Base-by-base conservation (phyloP, 1,139 yeast genomes). In the Blastobotrys persicus region DNA sequence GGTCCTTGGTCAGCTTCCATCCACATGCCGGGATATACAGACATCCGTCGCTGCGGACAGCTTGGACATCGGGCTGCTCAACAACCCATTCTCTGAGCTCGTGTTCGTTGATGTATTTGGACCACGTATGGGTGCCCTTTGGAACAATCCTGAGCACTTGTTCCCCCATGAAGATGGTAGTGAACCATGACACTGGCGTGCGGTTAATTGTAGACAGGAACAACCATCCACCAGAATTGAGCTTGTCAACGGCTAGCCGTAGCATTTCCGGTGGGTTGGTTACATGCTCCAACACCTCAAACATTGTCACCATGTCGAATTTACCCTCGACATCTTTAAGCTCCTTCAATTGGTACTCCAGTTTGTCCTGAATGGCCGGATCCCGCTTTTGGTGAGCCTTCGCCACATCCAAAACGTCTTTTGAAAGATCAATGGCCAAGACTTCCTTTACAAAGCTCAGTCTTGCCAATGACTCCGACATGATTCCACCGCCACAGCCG, bases 401-500 rank as follows among this genome's bases (percentile, higher is more conserved):
- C 1, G 98, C 98, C 2, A 91, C 95, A 50, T 77, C 78, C 13
- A 92, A 64, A 6, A 91, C 96, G 42, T 88, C 95, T 0, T 77
- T 73, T 0, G 97, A 86, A 59, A 92, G 75, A 67, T 92, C 98
- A 45, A 92, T 80, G 1, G 96, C 99, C 47, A 74, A 74, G 2
- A 92, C 97, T 5, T 39, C 37, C 3, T 69, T 64, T 7, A 74
- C 68, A 5, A 88, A 80, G 4, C 46, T 46, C 58, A 87, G 70
- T 56, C 99, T 73, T 0, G 96, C 96, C 65, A 92, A 69, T 1
- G 95, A 83, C 64, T 92, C 99, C 3, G 91, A 73, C 39, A 92
- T 72, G 26, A 92, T 83, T 0, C 99, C 99, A 5, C 98, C 99
- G 18, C 99, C 99, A 64, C 98, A 94, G 0, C 99, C 99, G 48